Evolutionary conservation across 2,329 filamentous ascomycete genomes (phyloP).

Genomic region (Truncatella angustata): DNA sequence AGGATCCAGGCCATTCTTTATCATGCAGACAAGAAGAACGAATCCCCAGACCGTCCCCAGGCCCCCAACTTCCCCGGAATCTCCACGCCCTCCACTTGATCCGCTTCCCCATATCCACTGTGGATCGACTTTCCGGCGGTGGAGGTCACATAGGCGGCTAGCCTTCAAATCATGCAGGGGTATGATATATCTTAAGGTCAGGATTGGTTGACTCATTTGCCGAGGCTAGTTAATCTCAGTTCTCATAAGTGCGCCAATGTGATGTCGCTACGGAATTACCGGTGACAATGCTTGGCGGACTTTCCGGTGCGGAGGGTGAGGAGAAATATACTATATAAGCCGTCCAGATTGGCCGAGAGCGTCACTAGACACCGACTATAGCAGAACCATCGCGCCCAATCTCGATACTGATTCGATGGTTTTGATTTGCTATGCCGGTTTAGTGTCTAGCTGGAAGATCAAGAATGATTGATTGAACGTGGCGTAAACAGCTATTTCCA

Average conservation of each 20-base stretch:
- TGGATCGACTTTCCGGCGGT: background rate
- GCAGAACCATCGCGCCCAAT: too few relatives aligned
- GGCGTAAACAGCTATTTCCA: too few relatives aligned
- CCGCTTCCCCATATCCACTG: background rate
- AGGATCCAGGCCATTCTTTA: background rate
- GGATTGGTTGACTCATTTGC: background rate
- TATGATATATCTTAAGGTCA: background rate
- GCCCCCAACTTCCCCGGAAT: conserved; percentile 1
- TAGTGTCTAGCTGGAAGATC: too few relatives aligned
- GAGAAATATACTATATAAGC: background rate
- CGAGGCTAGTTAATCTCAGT: background rate
- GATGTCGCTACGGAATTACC: background rate
- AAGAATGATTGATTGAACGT: too few relatives aligned
- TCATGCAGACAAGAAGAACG: background rate
- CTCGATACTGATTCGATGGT: too few relatives aligned
- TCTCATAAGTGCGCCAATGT: background rate
- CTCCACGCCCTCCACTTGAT: background rate
- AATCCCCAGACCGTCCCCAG: background rate
- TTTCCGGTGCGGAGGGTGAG: conserved; percentile 6
- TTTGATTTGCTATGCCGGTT: too few relatives aligned
- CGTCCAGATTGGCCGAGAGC: background rate
- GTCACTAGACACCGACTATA: background rate
- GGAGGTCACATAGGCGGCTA: background rate
- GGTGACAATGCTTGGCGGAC: background rate
- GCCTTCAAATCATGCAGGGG: background rate